Conservation (phyloP, 768 basidiomycete genomes). For the Leccinum ochraceum region DNA sequence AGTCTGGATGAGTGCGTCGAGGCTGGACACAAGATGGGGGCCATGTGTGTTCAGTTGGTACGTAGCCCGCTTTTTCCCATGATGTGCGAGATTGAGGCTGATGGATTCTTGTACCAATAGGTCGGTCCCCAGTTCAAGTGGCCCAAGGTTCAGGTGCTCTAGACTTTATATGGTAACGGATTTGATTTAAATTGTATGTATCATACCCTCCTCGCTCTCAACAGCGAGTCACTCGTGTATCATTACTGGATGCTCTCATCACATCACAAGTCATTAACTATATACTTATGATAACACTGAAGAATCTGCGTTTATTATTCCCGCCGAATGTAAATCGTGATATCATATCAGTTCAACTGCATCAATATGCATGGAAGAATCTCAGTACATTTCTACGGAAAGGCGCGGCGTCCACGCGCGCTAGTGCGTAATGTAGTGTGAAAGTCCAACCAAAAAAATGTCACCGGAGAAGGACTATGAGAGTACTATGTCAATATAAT, state of each 20-base stretch:
- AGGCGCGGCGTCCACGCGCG: conserved; percentile 17
- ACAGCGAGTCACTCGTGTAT: conserved; percentile 36
- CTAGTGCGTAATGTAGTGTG: conserved; percentile 28
- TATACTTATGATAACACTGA: conserved; percentile 26
- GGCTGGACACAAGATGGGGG: conserved; percentile 83
- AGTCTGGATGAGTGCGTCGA: conserved; percentile 72
- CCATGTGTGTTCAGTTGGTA: conserved; percentile 84
- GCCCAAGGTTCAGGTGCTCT: conserved; percentile 55
- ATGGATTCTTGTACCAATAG: conserved; percentile 29
- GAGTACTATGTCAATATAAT: conserved; percentile 22
- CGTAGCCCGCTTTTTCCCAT: conserved; percentile 14
- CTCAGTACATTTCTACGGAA: conserved; percentile 14
- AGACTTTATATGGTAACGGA: background rate
- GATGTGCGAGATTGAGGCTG: background rate
- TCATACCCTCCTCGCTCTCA: conserved; percentile 37
- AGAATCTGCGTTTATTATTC: background rate
- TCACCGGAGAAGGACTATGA: conserved; percentile 19
- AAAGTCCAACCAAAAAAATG: conserved; percentile 14
- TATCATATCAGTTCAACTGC: conserved; percentile 20
- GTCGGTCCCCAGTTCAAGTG: conserved; percentile 58
- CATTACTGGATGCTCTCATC: conserved; percentile 19
- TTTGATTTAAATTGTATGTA: background rate
- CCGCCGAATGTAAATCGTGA: conserved; percentile 15
- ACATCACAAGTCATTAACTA: conserved; percentile 31
- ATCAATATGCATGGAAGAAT: conserved; percentile 6